Evolutionary conservation across 192 early-diverging fungal genomes (phyloP), one percentile per base, ranked within the genome.

Genomic region (Podila clonocystis): DNA sequence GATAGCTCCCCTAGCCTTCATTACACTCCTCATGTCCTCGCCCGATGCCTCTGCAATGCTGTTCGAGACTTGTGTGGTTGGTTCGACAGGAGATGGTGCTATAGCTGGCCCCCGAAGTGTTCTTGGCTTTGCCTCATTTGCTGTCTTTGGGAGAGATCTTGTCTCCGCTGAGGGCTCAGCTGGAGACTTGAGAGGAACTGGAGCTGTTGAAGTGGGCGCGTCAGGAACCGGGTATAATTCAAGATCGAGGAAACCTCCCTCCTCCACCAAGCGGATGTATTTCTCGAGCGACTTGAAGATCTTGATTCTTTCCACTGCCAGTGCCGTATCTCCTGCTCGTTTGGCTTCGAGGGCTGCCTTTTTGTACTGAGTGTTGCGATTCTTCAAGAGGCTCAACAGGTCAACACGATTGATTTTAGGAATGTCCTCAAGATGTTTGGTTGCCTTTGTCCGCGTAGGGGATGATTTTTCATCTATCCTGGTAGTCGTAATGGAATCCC

Each of bases 311-410:
- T 89, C 87, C 26, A 75, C 20, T 12, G 89, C 90, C 24, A 85
- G 75, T 8, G 9, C 41, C 66, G 65, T 72, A 59, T 91, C 80
- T 22, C 89, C 89, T 48, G 74, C 77, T 13, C 75, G 63, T 66
- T 85, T 87, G 15, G 83, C 80, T 6, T 86, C 72, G 1, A 89
- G 5, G 0, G 89, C 89, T 13, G 83, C 74, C 1, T 82, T 62
- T 60, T 90, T 91, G 67, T 89, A 86, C 52, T 89, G 82, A 13
- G 71, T 41, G 19, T 88, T 75, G 28, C 86, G 85, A 36, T 75
- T 79, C 26, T 66, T 31, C 20, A 91, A 55, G 12, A 82, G 59
- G 0, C 58, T 11, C 12, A 84, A 52, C 0, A 80, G 62, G 24
- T 69, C 72, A 61, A 82, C 70, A 20, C 71, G 72, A 24, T 75